These are phyloP conservation scores for Fragaria iinumae DNA, from an alignment of 306 rosid genomes.

Conservation along the genomic window DNA sequence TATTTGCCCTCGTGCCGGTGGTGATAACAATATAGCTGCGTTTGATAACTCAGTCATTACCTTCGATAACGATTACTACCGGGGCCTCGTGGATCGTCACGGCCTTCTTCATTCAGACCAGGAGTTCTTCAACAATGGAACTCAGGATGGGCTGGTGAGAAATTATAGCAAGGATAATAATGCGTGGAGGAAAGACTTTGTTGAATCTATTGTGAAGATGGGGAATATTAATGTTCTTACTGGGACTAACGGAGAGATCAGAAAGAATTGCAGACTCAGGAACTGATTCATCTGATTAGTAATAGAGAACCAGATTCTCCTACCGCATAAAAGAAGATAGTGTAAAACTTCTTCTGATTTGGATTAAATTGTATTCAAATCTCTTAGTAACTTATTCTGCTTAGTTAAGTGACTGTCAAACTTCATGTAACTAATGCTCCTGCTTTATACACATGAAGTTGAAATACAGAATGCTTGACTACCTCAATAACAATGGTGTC, in stretches of 20 bases:
- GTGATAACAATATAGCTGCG: background rate
- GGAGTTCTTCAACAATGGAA: background rate
- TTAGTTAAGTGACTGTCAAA: too few relatives aligned
- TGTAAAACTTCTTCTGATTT: too few relatives aligned
- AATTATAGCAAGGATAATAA: background rate
- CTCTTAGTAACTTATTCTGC: too few relatives aligned
- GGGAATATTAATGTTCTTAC: background rate
- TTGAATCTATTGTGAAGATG: background rate
- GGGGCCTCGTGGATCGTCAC: background rate
- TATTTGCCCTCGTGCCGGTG: background rate
- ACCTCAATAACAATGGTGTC: conserved; percentile 14
- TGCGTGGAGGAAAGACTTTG: background rate
- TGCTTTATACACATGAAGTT: background rate
- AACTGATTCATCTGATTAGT: background rate
- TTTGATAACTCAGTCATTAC: background rate
- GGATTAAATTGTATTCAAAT: too few relatives aligned
- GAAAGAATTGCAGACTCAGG: background rate
- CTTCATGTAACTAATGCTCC: background rate
- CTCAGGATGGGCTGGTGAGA: background rate
- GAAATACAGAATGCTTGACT: background rate
- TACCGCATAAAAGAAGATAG: too few relatives aligned
- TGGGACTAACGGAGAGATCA: background rate
- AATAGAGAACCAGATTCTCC: too few relatives aligned
- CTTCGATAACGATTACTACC: background rate
- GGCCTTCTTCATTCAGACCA: conserved; percentile 2